These are phyloP conservation scores for Dalbergia cultrata DNA, from an alignment of 306 rosid genomes.

Conservation along the genomic window DNA sequence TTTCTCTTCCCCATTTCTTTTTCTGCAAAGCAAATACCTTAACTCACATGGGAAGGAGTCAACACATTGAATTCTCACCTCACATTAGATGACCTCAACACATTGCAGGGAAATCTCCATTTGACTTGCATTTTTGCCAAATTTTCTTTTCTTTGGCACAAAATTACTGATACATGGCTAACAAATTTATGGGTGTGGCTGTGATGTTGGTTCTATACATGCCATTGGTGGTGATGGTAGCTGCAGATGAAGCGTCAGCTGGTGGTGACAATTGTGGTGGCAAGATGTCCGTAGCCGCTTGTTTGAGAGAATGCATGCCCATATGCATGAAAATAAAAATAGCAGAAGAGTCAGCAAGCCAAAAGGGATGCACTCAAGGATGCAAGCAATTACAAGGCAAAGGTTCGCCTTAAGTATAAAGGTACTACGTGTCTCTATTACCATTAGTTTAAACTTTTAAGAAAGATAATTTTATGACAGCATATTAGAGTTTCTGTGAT, in stretches of 20 bases:
- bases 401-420: background rate
- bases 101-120: background rate
- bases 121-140: background rate
- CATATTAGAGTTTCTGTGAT: too few species aligned
- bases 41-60: constrained; percentile 38
- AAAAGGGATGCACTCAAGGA: constrained; percentile 36
- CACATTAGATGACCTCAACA: constrained; percentile 9
- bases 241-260: background rate
- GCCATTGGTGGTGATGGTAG: background rate
- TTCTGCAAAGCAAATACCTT: constrained; percentile 14
- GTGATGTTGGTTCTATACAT: constrained; percentile 28
- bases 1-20: background rate
- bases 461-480: too few species aligned
- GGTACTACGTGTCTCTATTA: too few species aligned
- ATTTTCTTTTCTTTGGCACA: constrained; percentile 14
- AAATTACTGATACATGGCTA: constrained; percentile 1
- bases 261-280: background rate
- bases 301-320: constrained; percentile 29
- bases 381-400: constrained; percentile 49
- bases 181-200: constrained; percentile 20
- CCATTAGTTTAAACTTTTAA: too few species aligned
- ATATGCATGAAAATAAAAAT: constrained; percentile 44
- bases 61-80: constrained; percentile 34
- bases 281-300: background rate
- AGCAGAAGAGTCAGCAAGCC: constrained; percentile 10